These are phyloP conservation scores for Nitzschia sp. DNA, from an alignment of 108 stramenopile species.

Conservation along the genomic window DNA sequence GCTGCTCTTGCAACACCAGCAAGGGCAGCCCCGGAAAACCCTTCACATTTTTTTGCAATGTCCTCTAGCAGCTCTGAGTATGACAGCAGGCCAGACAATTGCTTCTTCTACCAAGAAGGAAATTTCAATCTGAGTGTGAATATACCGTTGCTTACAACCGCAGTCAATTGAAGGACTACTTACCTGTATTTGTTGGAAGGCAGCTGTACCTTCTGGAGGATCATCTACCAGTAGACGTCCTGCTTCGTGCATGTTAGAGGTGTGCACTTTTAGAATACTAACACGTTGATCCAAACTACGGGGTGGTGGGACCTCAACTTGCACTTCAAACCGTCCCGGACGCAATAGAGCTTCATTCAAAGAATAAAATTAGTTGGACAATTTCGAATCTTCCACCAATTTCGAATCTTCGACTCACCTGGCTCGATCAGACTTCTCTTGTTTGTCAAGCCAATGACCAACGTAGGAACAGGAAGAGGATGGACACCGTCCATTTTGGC, in stretches of 20 bases:
- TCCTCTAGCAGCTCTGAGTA: constrained; percentile 56
- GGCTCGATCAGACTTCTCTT: constrained; percentile 86
- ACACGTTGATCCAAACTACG: constrained; percentile 65
- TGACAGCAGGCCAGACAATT: constrained; percentile 5
- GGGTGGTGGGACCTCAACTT: constrained; percentile 85
- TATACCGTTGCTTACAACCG: not conserved
- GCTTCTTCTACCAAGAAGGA: not conserved
- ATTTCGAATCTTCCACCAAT: not conserved
- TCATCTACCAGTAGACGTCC: constrained; percentile 74
- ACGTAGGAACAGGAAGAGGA: constrained; percentile 79
- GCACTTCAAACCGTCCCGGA: constrained; percentile 86
- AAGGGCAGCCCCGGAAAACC: constrained; percentile 77
- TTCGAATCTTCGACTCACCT: constrained; percentile 36
- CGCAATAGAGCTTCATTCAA: constrained; percentile 57
- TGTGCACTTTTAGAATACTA: constrained; percentile 81
- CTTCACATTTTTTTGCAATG: constrained; percentile 69
- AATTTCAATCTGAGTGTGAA: not conserved
- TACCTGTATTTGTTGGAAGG: constrained; percentile 32
- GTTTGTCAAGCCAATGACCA: constrained; percentile 94
- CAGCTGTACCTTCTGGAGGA: constrained; percentile 60
- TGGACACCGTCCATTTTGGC: constrained; percentile 96
- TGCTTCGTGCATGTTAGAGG: constrained; percentile 64
- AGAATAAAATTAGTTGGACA: not conserved
- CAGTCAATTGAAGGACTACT: not conserved
- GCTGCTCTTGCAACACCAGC: constrained; percentile 82